Evolutionary conservation across 768 basidiomycete genomes (phyloP), one percentile per base, ranked within the genome.

Genomic region (Clavaria fumosa): DNA sequence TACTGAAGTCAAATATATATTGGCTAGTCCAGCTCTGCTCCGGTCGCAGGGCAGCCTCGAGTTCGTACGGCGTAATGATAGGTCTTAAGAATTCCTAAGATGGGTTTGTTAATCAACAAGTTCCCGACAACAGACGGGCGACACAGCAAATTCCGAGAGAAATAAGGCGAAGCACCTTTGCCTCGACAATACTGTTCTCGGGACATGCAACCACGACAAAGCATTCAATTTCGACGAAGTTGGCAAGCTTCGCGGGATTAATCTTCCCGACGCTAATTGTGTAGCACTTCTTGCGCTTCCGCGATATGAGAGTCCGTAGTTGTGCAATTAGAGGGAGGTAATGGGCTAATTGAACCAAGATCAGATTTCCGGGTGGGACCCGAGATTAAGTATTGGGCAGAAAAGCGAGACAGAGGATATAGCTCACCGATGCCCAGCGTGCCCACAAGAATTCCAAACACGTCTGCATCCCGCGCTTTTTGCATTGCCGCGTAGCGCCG

Each of bases 171-270:
- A 55, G 4, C 28, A 69, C 78, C 60, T 80, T 81, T 3, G 75
- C 66, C 15, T 84, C 81, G 23, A 80, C 63, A 18, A 96, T 52
- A 37, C 80, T 84, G 47, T 93, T 93, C 53, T 99, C 91, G 0
- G 80, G 81, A 55, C 95, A 99, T 2, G 91, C 91, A 3, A 95
- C 84, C 41, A 95, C 66, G 12, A 96, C 79, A 50, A 89, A 97
- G 49, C 90, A 93, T 51, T 96, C 93, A 34, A 99, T 78, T 54
- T 96, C 91, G 50, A 83, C 69, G 54, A 96, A 97, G 56, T 97
- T 99, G 6, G 78, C 93, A 15, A 97, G 67, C 50, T 97, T 97
- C 5, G 89, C 72, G 0, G 95, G 91, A 47, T 86, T 95, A 33
- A 95, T 70, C 56, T 93, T 89, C 24, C 95, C 93, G 0, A 99